Conservation (phyloP, 192 early-diverging fungal genomes). For the Entomortierella beljakovae region DNA sequence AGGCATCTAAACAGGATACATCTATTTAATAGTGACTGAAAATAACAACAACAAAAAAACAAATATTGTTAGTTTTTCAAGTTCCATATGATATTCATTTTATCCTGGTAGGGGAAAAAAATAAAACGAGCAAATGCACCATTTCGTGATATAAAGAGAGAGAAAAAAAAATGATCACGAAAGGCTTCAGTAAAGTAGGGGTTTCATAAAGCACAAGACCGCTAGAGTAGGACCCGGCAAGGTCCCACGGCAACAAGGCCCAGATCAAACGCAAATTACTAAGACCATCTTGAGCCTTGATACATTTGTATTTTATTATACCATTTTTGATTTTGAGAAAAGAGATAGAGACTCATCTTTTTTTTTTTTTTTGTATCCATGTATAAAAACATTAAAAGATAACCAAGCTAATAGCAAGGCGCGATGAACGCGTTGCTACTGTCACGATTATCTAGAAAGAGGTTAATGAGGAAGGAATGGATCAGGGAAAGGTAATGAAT, state of each 20-base stretch:
- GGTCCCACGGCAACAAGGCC: conserved; percentile 58
- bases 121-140: neutral
- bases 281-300: conserved; percentile 49
- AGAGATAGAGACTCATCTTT: too few species aligned
- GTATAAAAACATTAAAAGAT: too few species aligned
- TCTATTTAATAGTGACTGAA: neutral
- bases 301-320: neutral
- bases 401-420: too few species aligned
- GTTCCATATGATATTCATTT: neutral
- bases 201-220: conserved; percentile 60
- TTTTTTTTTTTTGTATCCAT: neutral
- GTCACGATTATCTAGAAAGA: too few species aligned
- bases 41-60: neutral
- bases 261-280: conserved; percentile 59
- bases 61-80: neutral
- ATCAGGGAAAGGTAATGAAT: neutral
- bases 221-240: conserved; percentile 57
- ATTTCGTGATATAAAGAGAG: neutral
- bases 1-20: neutral
- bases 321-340: conserved; percentile 1
- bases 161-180: conserved; percentile 3
- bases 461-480: neutral
- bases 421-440: too few species aligned
- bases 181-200: conserved; percentile 51
- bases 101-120: neutral